phyloP scores from a whole-genome alignment of 2,329 filamentous ascomycete genomes.

The Trichoderma gracile region DNA sequence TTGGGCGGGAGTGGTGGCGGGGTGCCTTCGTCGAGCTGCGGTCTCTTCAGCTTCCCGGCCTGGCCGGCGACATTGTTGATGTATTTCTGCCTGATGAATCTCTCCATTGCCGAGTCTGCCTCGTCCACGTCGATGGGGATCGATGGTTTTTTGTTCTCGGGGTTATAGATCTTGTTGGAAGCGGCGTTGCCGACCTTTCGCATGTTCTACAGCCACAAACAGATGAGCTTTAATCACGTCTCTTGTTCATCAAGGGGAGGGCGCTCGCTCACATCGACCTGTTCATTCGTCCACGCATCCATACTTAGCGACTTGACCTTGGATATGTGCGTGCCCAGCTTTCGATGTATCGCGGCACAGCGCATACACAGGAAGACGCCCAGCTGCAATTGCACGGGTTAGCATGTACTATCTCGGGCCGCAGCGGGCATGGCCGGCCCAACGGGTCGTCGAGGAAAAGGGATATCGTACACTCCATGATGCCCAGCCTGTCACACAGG shows the following conservation, averaged over 20 bases:
- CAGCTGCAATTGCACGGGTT: constrained; percentile 55
- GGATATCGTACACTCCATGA: constrained; percentile 81
- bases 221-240: neutral
- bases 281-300: constrained; percentile 95
- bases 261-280: constrained; percentile 76
- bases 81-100: constrained; percentile 94
- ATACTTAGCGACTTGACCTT: constrained; percentile 99
- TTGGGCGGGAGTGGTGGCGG: constrained; percentile 64
- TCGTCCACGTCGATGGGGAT: constrained; percentile 91
- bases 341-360: constrained; percentile 92
- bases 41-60: constrained; percentile 46
- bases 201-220: constrained; percentile 71
- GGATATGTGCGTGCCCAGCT: constrained; percentile 94
- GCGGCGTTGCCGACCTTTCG: constrained; percentile 82
- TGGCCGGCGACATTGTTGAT: constrained; percentile 55
- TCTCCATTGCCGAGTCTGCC: constrained; percentile 90
- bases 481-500: constrained; percentile 70
- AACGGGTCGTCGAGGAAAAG: constrained; percentile 9
- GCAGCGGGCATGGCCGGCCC: neutral
- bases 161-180: constrained; percentile 89
- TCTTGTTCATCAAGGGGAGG: neutral
- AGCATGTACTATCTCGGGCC: constrained; percentile 19
- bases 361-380: constrained; percentile 98
- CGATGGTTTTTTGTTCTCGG: constrained; percentile 76
- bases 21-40: constrained; percentile 57